These are phyloP conservation scores for Botrytis deweyae DNA, from an alignment of 2,329 filamentous ascomycete species.

Conservation along the genomic window DNA sequence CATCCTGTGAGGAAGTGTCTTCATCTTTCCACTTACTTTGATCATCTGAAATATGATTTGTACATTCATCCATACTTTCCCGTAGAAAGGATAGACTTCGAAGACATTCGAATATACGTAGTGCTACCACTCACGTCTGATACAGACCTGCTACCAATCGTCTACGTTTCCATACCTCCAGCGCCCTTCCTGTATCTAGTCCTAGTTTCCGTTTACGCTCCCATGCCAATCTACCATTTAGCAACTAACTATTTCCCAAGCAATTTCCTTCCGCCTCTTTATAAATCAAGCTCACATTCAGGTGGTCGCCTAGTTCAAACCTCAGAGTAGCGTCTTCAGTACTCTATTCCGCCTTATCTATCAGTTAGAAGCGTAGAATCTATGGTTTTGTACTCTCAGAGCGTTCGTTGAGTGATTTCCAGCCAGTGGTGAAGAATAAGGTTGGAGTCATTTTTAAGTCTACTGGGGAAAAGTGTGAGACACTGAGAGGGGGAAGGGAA, in stretches of 20 bases:
- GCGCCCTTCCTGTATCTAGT: background rate
- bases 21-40: slow-evolving; percentile 68
- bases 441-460: background rate
- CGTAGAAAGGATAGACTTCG: background rate
- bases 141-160: background rate
- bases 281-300: background rate
- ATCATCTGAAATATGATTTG: slow-evolving; percentile 69
- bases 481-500: accelerated
- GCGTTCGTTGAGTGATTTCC: background rate
- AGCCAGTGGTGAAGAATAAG: background rate
- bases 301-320: background rate
- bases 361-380: background rate
- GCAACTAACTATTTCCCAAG: no score
- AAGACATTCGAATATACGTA: background rate
- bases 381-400: background rate
- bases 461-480: background rate
- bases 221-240: background rate
- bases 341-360: accelerated
- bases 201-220: accelerated
- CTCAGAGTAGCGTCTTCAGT: background rate
- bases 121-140: accelerated
- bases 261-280: background rate
- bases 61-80: background rate
- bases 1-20: slow-evolving; percentile 73
- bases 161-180: background rate